Percentiles rank a stretch among this genome's conserved stretches.
Conservation (phyloP, 257 asterid species). For the Fraxinus excelsior region DNA sequence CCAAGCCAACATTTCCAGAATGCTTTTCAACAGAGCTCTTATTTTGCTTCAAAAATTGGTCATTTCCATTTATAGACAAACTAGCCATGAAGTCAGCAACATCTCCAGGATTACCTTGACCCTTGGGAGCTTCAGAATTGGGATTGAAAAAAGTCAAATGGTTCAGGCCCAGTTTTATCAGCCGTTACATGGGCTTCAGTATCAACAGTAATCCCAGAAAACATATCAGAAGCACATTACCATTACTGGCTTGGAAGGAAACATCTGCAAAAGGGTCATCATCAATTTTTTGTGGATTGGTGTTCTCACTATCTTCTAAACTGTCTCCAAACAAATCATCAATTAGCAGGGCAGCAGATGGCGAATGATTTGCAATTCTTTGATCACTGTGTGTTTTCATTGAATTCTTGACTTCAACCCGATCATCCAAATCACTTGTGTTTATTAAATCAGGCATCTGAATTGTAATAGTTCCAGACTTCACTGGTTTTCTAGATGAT, state of each 20-base stretch:
- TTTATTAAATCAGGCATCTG: slow-evolving; percentile 85
- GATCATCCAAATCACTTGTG: slow-evolving; percentile 57
- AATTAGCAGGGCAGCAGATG: slow-evolving; percentile 55
- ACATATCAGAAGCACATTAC: slow-evolving; percentile 43
- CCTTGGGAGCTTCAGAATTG: slow-evolving; percentile 23
- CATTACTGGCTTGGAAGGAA: slow-evolving; percentile 49
- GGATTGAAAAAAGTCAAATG: slow-evolving; percentile 62
- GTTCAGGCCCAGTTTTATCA: slow-evolving; percentile 47
- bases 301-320: slow-evolving; percentile 37
- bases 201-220: slow-evolving; percentile 60
- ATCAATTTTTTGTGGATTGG: slow-evolving; percentile 36
- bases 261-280: slow-evolving; percentile 42
- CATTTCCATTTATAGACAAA: slow-evolving; percentile 54
- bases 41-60: slow-evolving; percentile 42
- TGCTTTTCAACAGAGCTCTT: slow-evolving; percentile 34
- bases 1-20: slow-evolving; percentile 34
- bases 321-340: slow-evolving; percentile 74
- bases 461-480: slow-evolving; percentile 17
- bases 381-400: slow-evolving; percentile 38
- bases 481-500: slow-evolving; percentile 42
- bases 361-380: slow-evolving; percentile 32
- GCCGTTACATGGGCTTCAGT: slow-evolving; percentile 37
- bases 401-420: slow-evolving; percentile 53
- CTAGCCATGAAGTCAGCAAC: slow-evolving; percentile 37
- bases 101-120: slow-evolving; percentile 35